Evolutionary conservation across 2,329 filamentous ascomycete species (phyloP).

Genomic region (Neopestalotiopsis clavispora): DNA sequence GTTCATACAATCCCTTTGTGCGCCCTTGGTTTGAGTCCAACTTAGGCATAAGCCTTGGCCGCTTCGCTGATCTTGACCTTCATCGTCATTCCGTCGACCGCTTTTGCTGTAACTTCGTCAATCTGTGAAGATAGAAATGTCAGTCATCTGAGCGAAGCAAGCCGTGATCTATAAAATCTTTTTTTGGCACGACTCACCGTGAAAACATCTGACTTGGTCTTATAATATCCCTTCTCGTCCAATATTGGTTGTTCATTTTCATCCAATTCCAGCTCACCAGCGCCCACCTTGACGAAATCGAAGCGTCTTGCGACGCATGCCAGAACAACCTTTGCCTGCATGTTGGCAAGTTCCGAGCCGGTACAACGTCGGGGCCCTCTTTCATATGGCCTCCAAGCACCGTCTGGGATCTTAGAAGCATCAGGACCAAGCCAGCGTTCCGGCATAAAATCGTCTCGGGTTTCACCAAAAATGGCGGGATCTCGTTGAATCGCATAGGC

Average conservation of each 20-base stretch:
- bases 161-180: too few species aligned
- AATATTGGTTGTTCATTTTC: conserved; percentile 7
- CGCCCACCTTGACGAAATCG: conserved; percentile 13
- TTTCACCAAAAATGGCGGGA: conserved; percentile 25
- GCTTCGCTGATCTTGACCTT: background rate
- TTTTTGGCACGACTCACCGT: conserved; percentile 7
- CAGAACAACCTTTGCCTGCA: conserved; percentile 14
- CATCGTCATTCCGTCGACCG: conserved; percentile 14
- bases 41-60: background rate
- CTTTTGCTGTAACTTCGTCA: conserved; percentile 12
- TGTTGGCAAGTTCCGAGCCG: conserved; percentile 16
- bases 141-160: background rate
- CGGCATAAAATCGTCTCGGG: conserved; percentile 28
- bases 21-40: too few species aligned
- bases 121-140: background rate
- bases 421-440: conserved; percentile 31
- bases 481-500: conserved; percentile 27
- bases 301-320: conserved; percentile 14
- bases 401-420: conserved; percentile 18
- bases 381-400: conserved; percentile 46
- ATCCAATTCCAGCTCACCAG: conserved; percentile 8
- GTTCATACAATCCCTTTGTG: too few species aligned
- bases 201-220: conserved; percentile 13
- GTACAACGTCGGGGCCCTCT: conserved; percentile 14
- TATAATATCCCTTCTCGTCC: conserved; percentile 18